Evolutionary conservation across 441 rosid genomes (phyloP), one percentile per base, ranked within the genome.

Genomic region (Oxalis stricta): DNA sequence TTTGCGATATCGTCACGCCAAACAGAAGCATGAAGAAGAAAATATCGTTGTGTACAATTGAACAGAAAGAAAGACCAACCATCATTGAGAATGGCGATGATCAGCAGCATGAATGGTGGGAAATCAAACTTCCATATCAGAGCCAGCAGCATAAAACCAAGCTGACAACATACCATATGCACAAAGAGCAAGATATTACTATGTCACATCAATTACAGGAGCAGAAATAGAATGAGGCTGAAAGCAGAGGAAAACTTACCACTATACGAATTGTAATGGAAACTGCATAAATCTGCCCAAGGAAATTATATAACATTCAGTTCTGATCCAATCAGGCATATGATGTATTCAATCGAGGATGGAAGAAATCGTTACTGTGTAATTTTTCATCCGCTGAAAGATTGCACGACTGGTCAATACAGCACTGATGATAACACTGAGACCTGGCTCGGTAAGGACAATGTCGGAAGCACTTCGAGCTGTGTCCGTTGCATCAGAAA

Each of bases 51-150:
- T n/a, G n/a, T n/a, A n/a, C n/a, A n/a, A n/a, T n/a, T 18, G 22
- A 32, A 15, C 16, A 16, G 50, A 50, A 23, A 45, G 11, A 55
- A 44, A 20, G 50, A 79, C 92, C 0, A 46, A 91, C 96, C 98
- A 51, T 91, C 98, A 52, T 91, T 91, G 24, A 86, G 85, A 54
- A 91, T 81, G 18, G 98, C 98, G 37, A 91, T 91, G 49, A 86
- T 80, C 66, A 91, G 93, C 70, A 91, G 96, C 96, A 91, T 91
- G 61, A 91, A 91, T 26, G 98, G 98, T 23, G 98, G 98, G 56
- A 91, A 91, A 59, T 91, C 98, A 51, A 91, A 91, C 76, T 75
- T 50, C 93, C 98, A 91, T 56, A 91, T 76, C 52, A 91, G 95
- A 7, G 96, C 96, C 60, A 91, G 70, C 34, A 91, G 76, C 98